phyloP scores from a whole-genome alignment of 2,329 filamentous ascomycete species.

The Botrytis squamosa region DNA sequence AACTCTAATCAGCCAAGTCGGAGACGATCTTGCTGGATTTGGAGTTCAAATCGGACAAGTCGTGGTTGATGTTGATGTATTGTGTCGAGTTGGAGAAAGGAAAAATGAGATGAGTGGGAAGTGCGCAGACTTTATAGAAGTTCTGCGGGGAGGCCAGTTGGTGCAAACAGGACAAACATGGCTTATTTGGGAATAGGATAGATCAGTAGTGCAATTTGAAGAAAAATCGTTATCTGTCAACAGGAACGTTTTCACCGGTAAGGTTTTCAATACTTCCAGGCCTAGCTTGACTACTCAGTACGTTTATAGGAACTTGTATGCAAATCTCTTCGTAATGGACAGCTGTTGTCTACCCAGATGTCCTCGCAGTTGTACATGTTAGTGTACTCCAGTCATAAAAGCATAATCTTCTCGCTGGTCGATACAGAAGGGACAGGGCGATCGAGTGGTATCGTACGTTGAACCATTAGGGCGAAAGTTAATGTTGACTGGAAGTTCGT shows the following conservation, averaged over 20 bases:
- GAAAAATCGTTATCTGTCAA: neutral
- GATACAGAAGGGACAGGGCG: neutral
- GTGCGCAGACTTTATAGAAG: neutral
- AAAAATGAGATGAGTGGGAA: neutral
- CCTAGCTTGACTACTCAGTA: neutral
- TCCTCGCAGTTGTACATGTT: neutral
- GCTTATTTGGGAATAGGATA: neutral
- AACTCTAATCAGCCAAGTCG: neutral
- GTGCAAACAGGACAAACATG: neutral
- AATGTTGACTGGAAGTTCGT: neutral
- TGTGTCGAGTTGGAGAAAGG: neutral
- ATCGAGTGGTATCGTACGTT: neutral
- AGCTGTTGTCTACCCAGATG: rapidly evolving
- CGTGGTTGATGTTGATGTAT: too few relatives aligned
- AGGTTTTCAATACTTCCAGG: neutral
- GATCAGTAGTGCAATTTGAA: neutral
- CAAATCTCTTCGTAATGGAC: neutral
- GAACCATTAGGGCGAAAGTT: neutral
- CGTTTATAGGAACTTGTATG: neutral
- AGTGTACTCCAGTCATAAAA: neutral
- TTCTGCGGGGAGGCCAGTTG: neutral
- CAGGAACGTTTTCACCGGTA: neutral
- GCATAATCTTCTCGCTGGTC: neutral
- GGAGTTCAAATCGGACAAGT: neutral
- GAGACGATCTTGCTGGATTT: neutral